Percentiles rank a stretch among this genome's conserved stretches.
These are phyloP conservation scores for Spiraea crenata DNA, from an alignment of 331 rosid species.

Conservation along the genomic window DNA sequence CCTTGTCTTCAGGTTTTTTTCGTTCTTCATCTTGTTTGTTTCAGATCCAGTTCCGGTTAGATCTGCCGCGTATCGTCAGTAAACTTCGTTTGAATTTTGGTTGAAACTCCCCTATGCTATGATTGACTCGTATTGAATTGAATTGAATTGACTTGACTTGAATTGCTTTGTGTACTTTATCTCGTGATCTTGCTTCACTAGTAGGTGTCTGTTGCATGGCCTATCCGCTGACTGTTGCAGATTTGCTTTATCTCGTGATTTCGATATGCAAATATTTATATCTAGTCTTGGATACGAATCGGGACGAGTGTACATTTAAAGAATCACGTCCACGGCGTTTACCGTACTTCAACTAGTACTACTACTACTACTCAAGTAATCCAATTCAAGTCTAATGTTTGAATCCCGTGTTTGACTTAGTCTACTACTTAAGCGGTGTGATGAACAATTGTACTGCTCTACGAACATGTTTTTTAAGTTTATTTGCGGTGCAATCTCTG, in stretches of 20 bases:
- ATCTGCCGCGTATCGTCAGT: no score
- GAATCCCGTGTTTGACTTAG: slow-evolving; percentile 4
- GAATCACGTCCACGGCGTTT: no score
- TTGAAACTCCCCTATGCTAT: not conserved
- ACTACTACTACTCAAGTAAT: no score
- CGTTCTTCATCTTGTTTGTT: not conserved
- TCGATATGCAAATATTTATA: no score
- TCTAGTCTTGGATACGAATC: no score
- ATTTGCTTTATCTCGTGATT: not conserved
- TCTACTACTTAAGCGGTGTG: not conserved
- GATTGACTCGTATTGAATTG: not conserved
- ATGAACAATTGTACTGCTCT: no score
- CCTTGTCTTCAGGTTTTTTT: slow-evolving; percentile 83
- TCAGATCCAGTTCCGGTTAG: no score
- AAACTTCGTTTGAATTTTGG: not conserved
- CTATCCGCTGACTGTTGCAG: not conserved
- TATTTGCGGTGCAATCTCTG: not conserved
- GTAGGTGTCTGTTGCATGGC: not conserved
- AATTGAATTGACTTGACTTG: not conserved
- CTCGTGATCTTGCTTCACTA: not conserved
- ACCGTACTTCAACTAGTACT: no score
- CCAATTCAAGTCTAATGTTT: no score
- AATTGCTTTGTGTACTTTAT: not conserved
- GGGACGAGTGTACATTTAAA: no score
- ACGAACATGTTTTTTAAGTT: no score